Evolutionary conservation across 352 stramenopile species (phyloP), one percentile per base, ranked within the genome.

Genomic region (Pythium aristosporum): DNA sequence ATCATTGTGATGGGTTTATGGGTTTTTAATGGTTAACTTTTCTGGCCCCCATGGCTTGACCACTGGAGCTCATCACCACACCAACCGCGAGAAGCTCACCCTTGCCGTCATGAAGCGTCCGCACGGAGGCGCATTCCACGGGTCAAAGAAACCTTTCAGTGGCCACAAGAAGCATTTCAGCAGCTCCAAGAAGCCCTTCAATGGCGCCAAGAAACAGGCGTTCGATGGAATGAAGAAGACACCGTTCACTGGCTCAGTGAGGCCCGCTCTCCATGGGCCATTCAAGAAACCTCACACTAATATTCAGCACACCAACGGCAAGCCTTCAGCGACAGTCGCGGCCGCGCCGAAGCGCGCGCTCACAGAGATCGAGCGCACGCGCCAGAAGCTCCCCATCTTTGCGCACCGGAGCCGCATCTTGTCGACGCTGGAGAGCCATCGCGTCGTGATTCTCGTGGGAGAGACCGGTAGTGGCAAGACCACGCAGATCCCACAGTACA

Each of bases 391-490:
- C 20, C 87, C 87, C 18, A 92, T 95, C 43, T 93, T 80, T 65
- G 73, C 71, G 11, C 82, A 92, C 63, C 86, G 86, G 54, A 76
- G 61, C 37, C 76, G 76, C 57, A 90, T 96, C 57, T 67, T 96
- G n/a, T 69, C 76, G 28, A 75, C 77, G 4, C 58, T 96, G 3
- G 69, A 77, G 52, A 67, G 57, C 63, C 73, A 91, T 69, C 85
- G 86, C 69, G 85, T 95, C 9, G 69, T 94, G 60, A 94, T 97
- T 55, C 77, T 97, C 53, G 82, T 96, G 21, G 91, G 91, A 36
- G 87, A 96, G 72, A 97, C 91, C 0, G 91, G 91, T 23, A 96
- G 85, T 46, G 90, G 90, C 59, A 97, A 97, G 74, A 96, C 90
- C 60, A 97, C 90, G 46, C 89, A 97, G 71, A 90, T 96, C 57